A percentile compares a stretch with the other conserved stretches of the same genome.
Evolutionary conservation across 2,329 filamentous ascomycete species (phyloP).

Genomic region (Cladosporium velox): DNA sequence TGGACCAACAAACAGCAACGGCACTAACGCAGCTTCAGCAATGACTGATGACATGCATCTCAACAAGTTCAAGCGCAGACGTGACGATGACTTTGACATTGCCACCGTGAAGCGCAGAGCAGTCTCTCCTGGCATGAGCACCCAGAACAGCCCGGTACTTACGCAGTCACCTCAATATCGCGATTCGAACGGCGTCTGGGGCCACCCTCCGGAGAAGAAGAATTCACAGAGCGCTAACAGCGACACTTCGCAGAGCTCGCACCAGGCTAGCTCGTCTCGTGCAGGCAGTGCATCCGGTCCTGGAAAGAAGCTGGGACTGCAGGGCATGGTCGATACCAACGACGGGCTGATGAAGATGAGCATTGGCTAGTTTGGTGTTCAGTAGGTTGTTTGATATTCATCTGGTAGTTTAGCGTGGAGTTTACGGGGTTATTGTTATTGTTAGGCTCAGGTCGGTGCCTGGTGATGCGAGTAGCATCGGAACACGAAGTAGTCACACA

Average conservation of each 20-base stretch:
- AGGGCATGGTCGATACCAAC: slow-evolving; percentile 94
- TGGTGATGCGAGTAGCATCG: background rate
- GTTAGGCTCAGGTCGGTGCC: background rate
- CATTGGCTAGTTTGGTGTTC: slow-evolving; percentile 66
- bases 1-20: slow-evolving; percentile 24
- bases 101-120: slow-evolving; percentile 86
- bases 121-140: slow-evolving; percentile 87
- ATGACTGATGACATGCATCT: slow-evolving; percentile 39
- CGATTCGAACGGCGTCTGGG: slow-evolving; percentile 67
- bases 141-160: slow-evolving; percentile 84
- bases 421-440: background rate
- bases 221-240: slow-evolving; percentile 37
- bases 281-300: slow-evolving; percentile 15
- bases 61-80: slow-evolving; percentile 65
- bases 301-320: slow-evolving; percentile 70
- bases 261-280: slow-evolving; percentile 10
- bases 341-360: slow-evolving; percentile 97
- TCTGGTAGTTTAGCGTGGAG: slow-evolving; percentile 11
- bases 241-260: slow-evolving; percentile 44
- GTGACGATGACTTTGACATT: slow-evolving; percentile 89
- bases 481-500: background rate
- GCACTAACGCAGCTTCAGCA: slow-evolving; percentile 21
- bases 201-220: slow-evolving; percentile 59
- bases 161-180: slow-evolving; percentile 77
- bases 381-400: background rate